A percentile compares a stretch with the other conserved stretches of the same genome.
phyloP scores from a whole-genome alignment of 139 green algal species.

The Chlamydomonas sp. region DNA sequence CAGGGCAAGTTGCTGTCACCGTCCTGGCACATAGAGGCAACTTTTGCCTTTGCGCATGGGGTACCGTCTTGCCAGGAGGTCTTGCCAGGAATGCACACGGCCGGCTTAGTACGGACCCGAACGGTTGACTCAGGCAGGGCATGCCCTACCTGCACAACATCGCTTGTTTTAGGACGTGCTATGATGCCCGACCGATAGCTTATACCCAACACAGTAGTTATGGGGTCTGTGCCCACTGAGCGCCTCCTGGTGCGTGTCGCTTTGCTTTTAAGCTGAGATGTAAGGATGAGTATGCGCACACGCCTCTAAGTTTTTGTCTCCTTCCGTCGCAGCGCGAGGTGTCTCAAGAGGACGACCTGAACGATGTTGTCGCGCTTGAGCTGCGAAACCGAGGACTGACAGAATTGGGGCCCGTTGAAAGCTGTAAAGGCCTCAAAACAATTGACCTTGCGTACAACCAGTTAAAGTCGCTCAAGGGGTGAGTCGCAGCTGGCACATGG shows the following conservation, averaged over 20 bases:
- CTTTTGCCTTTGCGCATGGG: no score
- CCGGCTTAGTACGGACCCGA: no score
- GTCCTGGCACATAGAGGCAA: no score
- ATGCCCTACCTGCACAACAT: no score
- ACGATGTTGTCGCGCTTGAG: conserved; percentile 26
- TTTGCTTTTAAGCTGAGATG: no score
- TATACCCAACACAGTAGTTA: neutral
- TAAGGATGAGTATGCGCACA: no score
- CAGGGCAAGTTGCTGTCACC: no score
- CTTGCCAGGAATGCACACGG: no score
- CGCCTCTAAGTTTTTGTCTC: neutral
- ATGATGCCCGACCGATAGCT: no score
- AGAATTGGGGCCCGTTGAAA: conserved; percentile 26
- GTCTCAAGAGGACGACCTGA: conserved; percentile 20
- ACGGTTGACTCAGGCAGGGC: no score
- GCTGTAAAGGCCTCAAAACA: conserved; percentile 10
- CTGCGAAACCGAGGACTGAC: conserved; percentile 32
- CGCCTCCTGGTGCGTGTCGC: neutral
- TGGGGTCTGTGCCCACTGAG: neutral
- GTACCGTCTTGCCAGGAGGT: no score
- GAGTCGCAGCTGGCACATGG: neutral
- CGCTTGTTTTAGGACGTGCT: no score
- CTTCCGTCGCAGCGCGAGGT: conserved; percentile 8
- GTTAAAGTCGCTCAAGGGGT: conserved; percentile 29
- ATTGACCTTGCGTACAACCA: conserved; percentile 26